Evolutionary conservation across 176 grass and related monocot species (phyloP).

Genomic region (Triticum dicoccoides): DNA sequence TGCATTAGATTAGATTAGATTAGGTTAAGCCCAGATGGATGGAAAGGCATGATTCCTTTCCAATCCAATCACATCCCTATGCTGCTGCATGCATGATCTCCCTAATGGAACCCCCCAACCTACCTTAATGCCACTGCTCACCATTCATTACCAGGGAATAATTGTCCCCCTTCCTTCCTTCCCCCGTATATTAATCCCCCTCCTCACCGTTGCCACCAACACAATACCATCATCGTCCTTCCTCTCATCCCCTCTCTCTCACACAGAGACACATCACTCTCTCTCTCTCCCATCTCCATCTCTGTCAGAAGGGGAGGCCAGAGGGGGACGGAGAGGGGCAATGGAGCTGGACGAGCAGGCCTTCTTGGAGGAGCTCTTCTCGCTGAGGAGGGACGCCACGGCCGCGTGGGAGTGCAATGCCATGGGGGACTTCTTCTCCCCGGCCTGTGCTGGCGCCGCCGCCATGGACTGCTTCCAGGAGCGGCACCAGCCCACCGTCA

Average conservation of each 20-base stretch:
- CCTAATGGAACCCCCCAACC: constrained; percentile 30
- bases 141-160: constrained; percentile 54
- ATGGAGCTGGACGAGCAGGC: constrained; percentile 96
- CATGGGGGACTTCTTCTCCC: constrained; percentile 83
- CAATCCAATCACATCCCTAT: constrained; percentile 23
- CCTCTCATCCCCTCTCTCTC: neutral
- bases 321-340: neutral
- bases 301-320: neutral
- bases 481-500: constrained; percentile 42
- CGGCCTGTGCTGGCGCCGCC: neutral
- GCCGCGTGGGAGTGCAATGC: constrained; percentile 60
- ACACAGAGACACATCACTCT: neutral
- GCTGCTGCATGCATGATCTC: neutral
- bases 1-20: neutral
- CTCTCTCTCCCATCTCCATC: too few relatives aligned
- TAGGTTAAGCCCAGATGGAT: neutral
- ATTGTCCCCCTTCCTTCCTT: constrained; percentile 43
- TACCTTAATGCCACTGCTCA: constrained; percentile 18
- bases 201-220: neutral
- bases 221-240: too few relatives aligned
- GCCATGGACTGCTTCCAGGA: constrained; percentile 80
- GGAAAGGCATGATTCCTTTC: constrained; percentile 35
- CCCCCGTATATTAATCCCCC: constrained; percentile 40
- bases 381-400: constrained; percentile 52
- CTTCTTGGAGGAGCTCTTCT: constrained; percentile 88